phyloP scores from a whole-genome alignment of 139 green algal genomes.

The Yamagishiella unicocca region DNA sequence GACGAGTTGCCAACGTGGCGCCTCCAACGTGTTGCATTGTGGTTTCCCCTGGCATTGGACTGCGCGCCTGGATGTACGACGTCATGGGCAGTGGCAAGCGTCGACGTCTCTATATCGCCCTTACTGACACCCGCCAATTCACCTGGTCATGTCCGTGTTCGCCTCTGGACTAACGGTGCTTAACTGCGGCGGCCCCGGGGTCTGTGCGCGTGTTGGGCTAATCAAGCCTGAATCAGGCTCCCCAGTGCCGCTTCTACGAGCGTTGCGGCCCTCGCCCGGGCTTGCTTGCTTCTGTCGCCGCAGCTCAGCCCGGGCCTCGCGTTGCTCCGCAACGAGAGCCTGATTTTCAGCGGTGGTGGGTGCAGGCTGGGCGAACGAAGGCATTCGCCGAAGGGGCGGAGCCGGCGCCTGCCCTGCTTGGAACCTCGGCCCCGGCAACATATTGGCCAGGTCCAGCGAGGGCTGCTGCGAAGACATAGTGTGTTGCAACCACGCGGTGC shows the following conservation, averaged over 20 bases:
- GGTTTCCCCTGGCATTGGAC: too few relatives aligned
- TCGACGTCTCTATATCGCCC: too few relatives aligned
- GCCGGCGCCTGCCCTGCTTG: not conserved
- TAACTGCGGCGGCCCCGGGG: not conserved
- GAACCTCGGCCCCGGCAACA: constrained; percentile 26
- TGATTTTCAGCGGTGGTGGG: not conserved
- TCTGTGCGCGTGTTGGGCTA: not conserved
- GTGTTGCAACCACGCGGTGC: too few relatives aligned
- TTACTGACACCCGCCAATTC: too few relatives aligned
- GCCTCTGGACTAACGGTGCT: not conserved
- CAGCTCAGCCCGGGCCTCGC: not conserved
- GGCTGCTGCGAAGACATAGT: constrained; percentile 2
- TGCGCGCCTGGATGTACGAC: too few relatives aligned
- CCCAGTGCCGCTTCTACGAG: not conserved
- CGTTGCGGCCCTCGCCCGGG: constrained; percentile 30
- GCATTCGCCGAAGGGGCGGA: not conserved
- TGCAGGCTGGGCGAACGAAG: not conserved
- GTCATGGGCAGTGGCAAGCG: too few relatives aligned
- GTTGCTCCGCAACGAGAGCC: not conserved
- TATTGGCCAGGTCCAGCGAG: constrained; percentile 6
- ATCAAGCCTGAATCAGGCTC: not conserved
- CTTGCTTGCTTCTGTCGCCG: constrained; percentile 18
- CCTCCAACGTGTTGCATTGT: too few relatives aligned
- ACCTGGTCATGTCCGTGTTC: constrained; percentile 6
- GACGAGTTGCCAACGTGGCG: too few relatives aligned